phyloP scores from a whole-genome alignment of 768 basidiomycete species.

The Hirschioporus abietinus region DNA sequence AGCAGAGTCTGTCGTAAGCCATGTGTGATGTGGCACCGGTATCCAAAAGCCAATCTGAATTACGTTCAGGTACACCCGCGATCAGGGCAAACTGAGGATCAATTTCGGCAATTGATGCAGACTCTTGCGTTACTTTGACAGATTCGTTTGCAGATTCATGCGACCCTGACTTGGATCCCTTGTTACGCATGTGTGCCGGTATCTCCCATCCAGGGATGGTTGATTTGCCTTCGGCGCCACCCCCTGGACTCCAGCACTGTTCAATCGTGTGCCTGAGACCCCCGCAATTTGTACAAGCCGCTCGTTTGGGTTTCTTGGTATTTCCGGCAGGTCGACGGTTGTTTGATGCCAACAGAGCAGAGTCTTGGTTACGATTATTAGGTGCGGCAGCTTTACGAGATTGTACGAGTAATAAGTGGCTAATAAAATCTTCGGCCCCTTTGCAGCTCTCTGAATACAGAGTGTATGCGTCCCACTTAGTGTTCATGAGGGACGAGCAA shows the following conservation, averaged over 20 bases:
- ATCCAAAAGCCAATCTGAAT: constrained; percentile 9
- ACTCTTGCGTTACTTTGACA: background rate
- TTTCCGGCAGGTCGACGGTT: background rate
- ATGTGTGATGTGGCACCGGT: constrained; percentile 24
- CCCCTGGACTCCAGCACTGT: background rate
- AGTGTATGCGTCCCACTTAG: background rate
- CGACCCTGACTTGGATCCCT: background rate
- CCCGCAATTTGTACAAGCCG: background rate
- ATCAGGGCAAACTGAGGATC: background rate
- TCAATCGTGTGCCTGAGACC: background rate
- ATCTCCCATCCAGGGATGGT: background rate
- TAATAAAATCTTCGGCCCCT: background rate
- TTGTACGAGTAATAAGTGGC: background rate
- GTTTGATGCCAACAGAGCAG: background rate
- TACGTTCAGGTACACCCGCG: background rate
- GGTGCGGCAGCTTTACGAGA: background rate
- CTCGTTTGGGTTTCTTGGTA: background rate
- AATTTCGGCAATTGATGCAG: background rate
- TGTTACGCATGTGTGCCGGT: background rate
- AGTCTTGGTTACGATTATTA: background rate
- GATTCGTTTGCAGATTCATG: background rate
- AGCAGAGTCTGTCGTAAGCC: constrained; percentile 16
- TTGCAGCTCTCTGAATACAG: background rate
- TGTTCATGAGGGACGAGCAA: background rate
- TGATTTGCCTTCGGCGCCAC: background rate